phyloP scores from a whole-genome alignment of 2,329 filamentous ascomycete genomes.

The Exophiala xenobiotica region DNA sequence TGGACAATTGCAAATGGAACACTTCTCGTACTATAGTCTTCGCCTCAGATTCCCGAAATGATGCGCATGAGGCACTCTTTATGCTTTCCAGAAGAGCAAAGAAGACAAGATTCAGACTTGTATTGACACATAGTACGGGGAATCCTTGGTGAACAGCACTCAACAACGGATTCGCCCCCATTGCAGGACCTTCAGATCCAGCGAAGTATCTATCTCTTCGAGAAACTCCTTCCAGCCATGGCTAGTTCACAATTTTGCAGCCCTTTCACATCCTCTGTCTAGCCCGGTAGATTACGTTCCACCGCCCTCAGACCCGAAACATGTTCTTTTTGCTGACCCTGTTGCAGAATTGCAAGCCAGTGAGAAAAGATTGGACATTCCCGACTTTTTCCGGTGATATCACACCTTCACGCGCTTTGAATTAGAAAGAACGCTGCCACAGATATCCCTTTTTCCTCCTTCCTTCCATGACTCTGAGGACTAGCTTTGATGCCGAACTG shows the following conservation, averaged over 20 bases:
- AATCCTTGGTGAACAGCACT: neutral
- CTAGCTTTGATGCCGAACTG: conserved; percentile 12
- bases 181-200: neutral
- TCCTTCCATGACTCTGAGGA: conserved; percentile 8
- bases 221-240: neutral
- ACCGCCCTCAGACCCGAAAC: too few species aligned
- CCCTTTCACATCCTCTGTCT: neutral
- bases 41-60: neutral
- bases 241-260: conserved; percentile 2
- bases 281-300: too few species aligned
- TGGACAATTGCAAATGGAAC: too few species aligned
- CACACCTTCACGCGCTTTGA: conserved; percentile 1
- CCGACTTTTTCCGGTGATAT: too few species aligned
- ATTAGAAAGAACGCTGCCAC: conserved; percentile 15
- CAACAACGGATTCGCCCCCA: neutral
- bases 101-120: neutral
- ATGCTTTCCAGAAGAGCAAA: too few species aligned
- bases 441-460: conserved; percentile 11
- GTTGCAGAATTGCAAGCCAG: neutral
- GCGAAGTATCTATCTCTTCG: neutral
- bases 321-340: too few species aligned
- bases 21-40: too few species aligned
- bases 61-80: too few species aligned
- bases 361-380: too few species aligned
- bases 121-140: conserved; percentile 4